A percentile compares a stretch with the other conserved stretches of the same genome.
Conservation (phyloP, 2,329 filamentous ascomycete species). For the Madurella mycetomatis region DNA sequence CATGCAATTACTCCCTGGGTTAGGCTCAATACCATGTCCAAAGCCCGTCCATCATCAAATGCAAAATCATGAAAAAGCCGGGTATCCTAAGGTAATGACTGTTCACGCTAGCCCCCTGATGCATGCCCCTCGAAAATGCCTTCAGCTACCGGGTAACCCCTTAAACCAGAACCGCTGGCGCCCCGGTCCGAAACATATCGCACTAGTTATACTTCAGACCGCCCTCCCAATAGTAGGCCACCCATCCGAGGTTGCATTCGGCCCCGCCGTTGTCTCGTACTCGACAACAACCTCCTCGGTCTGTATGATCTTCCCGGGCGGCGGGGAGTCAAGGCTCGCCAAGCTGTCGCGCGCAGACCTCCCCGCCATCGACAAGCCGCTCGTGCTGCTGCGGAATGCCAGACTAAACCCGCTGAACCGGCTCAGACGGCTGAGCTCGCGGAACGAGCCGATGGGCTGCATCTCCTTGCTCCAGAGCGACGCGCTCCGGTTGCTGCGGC, state of each 20-base stretch:
- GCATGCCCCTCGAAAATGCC: background rate
- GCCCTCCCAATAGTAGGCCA: too few species aligned
- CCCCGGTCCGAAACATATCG: too few species aligned
- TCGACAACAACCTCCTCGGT: conserved; percentile 24
- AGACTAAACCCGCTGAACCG: conserved; percentile 20
- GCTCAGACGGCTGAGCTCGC: conserved; percentile 14
- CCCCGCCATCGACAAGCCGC: background rate
- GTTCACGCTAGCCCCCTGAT: background rate
- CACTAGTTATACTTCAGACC: too few species aligned
- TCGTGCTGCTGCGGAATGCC: conserved; percentile 4
- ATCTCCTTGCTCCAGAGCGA: conserved; percentile 18
- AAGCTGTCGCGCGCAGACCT: background rate
- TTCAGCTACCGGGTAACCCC: background rate
- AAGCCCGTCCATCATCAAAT: background rate
- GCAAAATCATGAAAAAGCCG: background rate
- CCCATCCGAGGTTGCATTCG: too few species aligned
- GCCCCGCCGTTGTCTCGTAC: conserved; percentile 15
- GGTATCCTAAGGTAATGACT: conserved; percentile 13
- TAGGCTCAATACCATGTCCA: background rate
- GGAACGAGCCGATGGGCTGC: conserved; percentile 5
- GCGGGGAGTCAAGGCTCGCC: background rate
- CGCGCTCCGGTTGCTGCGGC: conserved; percentile 7
- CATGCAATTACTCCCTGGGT: background rate
- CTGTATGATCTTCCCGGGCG: conserved; percentile 22
- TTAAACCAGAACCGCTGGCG: too few species aligned